phyloP scores from a whole-genome alignment of 345 rosid genomes.

The Conringia planisiliqua region DNA sequence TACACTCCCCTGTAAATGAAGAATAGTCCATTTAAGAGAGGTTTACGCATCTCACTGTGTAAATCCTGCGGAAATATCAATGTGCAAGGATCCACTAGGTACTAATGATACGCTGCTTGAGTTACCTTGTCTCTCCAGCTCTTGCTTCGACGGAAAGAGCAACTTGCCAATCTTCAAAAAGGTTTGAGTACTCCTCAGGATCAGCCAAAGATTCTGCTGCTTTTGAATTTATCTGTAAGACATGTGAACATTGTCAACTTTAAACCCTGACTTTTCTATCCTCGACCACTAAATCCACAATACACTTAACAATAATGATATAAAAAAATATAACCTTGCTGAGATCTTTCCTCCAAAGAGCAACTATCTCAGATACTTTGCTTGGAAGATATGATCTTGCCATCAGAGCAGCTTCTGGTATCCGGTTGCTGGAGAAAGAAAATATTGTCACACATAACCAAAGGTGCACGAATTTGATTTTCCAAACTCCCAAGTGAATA shows the following conservation, averaged over 20 bases:
- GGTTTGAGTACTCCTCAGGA: constrained; percentile 93
- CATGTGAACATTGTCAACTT: not conserved
- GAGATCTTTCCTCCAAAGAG: constrained; percentile 97
- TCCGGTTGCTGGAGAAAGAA: constrained; percentile 73
- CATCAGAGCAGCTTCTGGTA: constrained; percentile 99
- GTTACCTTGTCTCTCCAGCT: constrained; percentile 73
- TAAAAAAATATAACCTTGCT: constrained; percentile 53
- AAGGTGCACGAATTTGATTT: not conserved
- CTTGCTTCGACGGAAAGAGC: constrained; percentile 82
- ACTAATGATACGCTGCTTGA: not conserved
- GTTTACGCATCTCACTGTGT: not conserved
- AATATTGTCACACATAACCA: constrained; percentile 15
- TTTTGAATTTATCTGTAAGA: constrained; percentile 79
- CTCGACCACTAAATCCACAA: not conserved
- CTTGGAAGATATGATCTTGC: constrained; percentile 98
- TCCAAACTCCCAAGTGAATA: constrained; percentile 7
- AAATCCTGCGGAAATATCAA: not conserved
- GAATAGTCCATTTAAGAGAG: not conserved
- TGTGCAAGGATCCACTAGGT: not conserved
- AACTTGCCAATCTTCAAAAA: constrained; percentile 98
- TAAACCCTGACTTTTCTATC: not conserved
- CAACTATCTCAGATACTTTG: constrained; percentile 94
- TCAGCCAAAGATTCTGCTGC: constrained; percentile 99
- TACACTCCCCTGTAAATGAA: constrained; percentile 55
- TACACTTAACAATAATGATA: not conserved